Conservation (phyloP, 352 stramenopile species). For the Phytophthora chlamydospora region DNA sequence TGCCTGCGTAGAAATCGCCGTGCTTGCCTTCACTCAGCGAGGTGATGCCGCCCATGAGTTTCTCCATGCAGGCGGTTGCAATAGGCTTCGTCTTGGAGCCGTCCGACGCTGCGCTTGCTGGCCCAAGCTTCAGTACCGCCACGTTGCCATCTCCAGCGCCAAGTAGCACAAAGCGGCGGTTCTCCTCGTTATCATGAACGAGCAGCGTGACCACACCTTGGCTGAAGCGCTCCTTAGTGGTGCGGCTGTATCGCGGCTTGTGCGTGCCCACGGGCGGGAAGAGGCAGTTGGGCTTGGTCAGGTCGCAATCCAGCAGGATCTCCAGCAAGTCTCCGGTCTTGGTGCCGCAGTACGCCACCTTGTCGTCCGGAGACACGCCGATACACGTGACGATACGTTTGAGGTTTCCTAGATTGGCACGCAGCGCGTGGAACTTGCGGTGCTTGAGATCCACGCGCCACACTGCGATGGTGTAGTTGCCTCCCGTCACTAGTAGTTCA, state of each 20-base stretch:
- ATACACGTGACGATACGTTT: constrained; percentile 94
- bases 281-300: constrained; percentile 90
- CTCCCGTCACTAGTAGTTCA: constrained; percentile 94
- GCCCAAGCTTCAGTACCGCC: constrained; percentile 44
- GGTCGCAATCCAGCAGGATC: constrained; percentile 94
- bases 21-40: constrained; percentile 87
- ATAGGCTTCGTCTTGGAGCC: constrained; percentile 56
- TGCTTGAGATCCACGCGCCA: constrained; percentile 88
- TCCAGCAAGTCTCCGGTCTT: constrained; percentile 96
- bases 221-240: constrained; percentile 93
- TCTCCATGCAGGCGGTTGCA: constrained; percentile 65
- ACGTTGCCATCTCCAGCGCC: constrained; percentile 93
- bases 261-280: constrained; percentile 78
- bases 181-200: constrained; percentile 91
- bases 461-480: constrained; percentile 94
- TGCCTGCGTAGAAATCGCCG: constrained; percentile 92
- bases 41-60: constrained; percentile 93
- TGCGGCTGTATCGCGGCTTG: constrained; percentile 89
- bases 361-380: constrained; percentile 92
- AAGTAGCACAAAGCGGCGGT: constrained; percentile 84
- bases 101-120: constrained; percentile 53
- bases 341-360: constrained; percentile 94
- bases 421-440: constrained; percentile 94
- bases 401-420: constrained; percentile 94
- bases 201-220: constrained; percentile 91